Conservation (phyloP, 139 green algal species). For the Gonium pectorale region DNA sequence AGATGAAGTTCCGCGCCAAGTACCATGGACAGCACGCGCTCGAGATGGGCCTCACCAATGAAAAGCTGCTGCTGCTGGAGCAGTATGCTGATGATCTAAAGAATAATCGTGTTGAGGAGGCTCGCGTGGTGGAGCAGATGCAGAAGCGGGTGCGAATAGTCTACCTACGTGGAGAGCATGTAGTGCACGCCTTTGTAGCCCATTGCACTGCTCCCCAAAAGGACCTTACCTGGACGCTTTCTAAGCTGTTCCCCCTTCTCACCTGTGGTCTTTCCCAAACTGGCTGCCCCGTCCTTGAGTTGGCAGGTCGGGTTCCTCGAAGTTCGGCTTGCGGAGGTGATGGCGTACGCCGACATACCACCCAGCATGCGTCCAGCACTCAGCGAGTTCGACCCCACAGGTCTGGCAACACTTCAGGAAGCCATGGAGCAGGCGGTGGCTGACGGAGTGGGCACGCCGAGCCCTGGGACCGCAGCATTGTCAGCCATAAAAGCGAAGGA, state of each 20-base stretch:
- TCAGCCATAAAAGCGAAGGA: constrained; percentile 38
- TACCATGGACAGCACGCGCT: constrained; percentile 77
- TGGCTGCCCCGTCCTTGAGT: no score
- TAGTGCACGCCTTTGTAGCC: no score
- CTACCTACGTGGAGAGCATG: no score
- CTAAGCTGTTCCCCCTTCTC: no score
- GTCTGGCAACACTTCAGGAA: constrained; percentile 27
- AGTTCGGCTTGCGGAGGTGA: constrained; percentile 69
- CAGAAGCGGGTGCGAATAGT: constrained; percentile 61
- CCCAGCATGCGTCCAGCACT: constrained; percentile 70
- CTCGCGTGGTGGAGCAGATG: constrained; percentile 69
- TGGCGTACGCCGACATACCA: constrained; percentile 76
- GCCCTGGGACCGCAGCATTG: not conserved
- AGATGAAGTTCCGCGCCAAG: constrained; percentile 86
- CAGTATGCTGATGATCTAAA: constrained; percentile 78
- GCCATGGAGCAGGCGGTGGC: constrained; percentile 20
- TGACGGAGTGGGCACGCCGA: not conserved
- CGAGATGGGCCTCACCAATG: constrained; percentile 67
- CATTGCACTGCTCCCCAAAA: no score
- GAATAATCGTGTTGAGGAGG: constrained; percentile 60
- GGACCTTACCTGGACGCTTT: no score
- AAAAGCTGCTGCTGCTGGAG: constrained; percentile 79
- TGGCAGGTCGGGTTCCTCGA: constrained; percentile 73
- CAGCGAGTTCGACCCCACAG: constrained; percentile 57
- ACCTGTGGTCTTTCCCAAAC: no score